Evolutionary conservation across 1,139 yeast species (phyloP).

Genomic region (Hyphopichia fennica): DNA sequence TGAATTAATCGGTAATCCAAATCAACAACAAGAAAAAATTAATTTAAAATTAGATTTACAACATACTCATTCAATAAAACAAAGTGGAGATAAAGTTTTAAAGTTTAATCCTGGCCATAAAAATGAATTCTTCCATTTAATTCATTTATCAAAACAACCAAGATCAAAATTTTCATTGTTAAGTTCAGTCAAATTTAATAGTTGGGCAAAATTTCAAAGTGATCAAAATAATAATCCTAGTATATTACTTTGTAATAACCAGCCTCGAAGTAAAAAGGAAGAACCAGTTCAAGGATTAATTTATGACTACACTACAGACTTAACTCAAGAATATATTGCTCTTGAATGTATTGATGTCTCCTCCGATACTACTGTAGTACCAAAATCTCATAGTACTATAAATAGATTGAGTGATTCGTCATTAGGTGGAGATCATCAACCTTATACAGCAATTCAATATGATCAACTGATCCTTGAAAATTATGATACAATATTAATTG

Average conservation of each 20-base stretch:
- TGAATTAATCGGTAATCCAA: neutral
- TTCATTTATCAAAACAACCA: neutral
- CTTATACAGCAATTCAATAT: conserved; percentile 48
- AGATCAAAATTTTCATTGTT: conserved; percentile 15
- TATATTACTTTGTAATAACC: conserved; percentile 5
- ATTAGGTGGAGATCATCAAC: conserved; percentile 43
- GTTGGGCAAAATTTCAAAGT: conserved; percentile 5
- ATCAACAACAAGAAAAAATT: neutral
- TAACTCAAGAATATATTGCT: conserved; percentile 17
- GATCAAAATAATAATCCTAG: conserved; percentile 7
- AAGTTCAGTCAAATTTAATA: conserved; percentile 11
- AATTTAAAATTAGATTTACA: conserved; percentile 3
- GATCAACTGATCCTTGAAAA: conserved; percentile 30
- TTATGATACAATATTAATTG: conserved; percentile 53
- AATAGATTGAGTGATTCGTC: conserved; percentile 49
- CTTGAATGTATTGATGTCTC: conserved; percentile 46
- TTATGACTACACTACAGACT: conserved; percentile 21
- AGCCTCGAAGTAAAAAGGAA: conserved; percentile 8
- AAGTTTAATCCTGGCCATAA: conserved; percentile 3
- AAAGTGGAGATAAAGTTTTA: neutral
- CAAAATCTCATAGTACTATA: conserved; percentile 39
- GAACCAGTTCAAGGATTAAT: neutral
- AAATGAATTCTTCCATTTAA: conserved; percentile 2
- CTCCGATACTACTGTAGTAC: conserved; percentile 37
- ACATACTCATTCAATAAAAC: conserved; percentile 1